Conservation (phyloP, 768 basidiomycete genomes). For the Pleurotus cornucopiae region DNA sequence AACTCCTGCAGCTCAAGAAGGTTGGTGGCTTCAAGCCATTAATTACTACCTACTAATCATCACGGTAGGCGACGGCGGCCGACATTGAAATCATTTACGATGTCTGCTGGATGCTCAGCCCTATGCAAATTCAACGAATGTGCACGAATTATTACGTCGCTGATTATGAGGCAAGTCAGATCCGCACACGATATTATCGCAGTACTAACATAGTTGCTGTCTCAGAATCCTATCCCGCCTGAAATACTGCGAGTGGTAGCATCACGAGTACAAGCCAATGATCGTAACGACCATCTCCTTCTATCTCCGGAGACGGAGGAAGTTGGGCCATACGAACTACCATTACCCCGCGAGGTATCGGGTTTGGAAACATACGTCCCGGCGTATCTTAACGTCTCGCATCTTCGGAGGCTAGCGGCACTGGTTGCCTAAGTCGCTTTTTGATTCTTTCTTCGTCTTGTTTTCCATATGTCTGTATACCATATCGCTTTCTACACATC, state of each 20-base stretch:
- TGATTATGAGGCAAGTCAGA: conserved; percentile 82
- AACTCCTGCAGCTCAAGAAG: conserved; percentile 96
- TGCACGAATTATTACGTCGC: conserved; percentile 99
- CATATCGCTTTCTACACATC: conserved; percentile 29
- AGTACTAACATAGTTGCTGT: conserved; percentile 5
- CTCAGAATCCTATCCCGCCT: conserved; percentile 90
- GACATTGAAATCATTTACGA: conserved; percentile 99
- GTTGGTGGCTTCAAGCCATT: conserved; percentile 29
- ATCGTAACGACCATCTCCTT: conserved; percentile 94
- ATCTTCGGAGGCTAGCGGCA: conserved; percentile 83
- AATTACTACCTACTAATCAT: background rate
- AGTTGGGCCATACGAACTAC: conserved; percentile 92
- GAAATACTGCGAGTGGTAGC: conserved; percentile 97
- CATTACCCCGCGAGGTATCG: conserved; percentile 90
- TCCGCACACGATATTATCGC: background rate
- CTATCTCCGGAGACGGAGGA: conserved; percentile 96
- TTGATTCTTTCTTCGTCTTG: conserved; percentile 15
- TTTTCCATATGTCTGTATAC: conserved; percentile 12
- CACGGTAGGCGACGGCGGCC: conserved; percentile 72
- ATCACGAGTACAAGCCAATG: conserved; percentile 91
- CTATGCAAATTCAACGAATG: conserved; percentile 99
- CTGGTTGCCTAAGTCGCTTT: conserved; percentile 58
- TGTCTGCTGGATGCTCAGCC: conserved; percentile 99
- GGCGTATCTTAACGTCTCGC: conserved; percentile 85
- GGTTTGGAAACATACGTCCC: conserved; percentile 96